Base-by-base conservation (phyloP, 371 early-diverging fungal genomes). In the Rhizopus sp. region DNA sequence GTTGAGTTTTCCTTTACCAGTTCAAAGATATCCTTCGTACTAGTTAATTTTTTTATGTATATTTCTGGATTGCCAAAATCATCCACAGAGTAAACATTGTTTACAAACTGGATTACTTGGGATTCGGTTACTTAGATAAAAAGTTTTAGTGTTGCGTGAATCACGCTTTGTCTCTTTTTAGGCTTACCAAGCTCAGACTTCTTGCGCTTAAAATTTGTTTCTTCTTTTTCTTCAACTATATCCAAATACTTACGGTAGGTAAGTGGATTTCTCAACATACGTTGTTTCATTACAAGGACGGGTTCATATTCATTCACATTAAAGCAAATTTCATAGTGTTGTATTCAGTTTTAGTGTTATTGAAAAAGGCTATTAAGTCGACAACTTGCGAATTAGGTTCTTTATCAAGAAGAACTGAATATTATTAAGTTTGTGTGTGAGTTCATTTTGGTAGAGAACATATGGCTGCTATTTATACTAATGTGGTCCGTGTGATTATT, bases 121-220 rank as follows among this genome's bases (percentile, higher is more conserved):
- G 39, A 29, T 50, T 53, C 31, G 30, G 59, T 59, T 17, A 50
- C 52, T 59, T 57, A n/a, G 30, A 33, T 44, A 48, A 33, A 56
- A 53, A 32, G 29, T 45, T 41, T 53, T 44, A 31, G 44, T 53
- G 41, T 33, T 53, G 44, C 32, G 44, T 53, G 48, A 56, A 56
- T 38, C 48, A 45, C 40, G 56, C 38, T n/a, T 56, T 38, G 40
- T 48, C 49, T 30, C 53, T 53, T 53, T 45, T 45, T 46, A 50
- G 50, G 57, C 50, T 37, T 57, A 50, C 57, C 40, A 50, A 57
- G 50, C 50, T 57, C 50, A 50, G 42, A 41, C 50, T 50, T 41
- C 50, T 50, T 48, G 23, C 57, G 38, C 42, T 57, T 50, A 50
- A 42, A 29, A 42, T 42, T 39, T 57, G 49, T 57, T 8, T 50